Conservation (phyloP, 306 rosid genomes). For the Ziziphus jujuba region DNA sequence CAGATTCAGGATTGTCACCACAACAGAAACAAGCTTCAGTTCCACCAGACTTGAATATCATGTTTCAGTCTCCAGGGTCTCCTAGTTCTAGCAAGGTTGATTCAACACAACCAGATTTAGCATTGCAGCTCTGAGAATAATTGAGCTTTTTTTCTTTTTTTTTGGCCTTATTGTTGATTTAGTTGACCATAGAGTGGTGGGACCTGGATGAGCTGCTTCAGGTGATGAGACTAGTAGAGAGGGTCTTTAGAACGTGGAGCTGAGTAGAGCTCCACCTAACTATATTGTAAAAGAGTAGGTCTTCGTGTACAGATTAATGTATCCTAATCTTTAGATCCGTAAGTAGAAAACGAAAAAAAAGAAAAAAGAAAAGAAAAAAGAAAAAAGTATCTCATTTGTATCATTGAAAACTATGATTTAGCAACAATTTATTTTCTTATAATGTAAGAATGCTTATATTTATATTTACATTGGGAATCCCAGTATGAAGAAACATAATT, state of each 20-base stretch:
- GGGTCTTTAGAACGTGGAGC: slow-evolving; percentile 19
- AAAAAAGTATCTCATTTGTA: slow-evolving; percentile 1
- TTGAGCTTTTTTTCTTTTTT: slow-evolving; percentile 8
- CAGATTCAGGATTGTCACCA: slow-evolving; percentile 24
- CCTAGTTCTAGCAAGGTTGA: slow-evolving; percentile 60
- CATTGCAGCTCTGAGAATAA: slow-evolving; percentile 61
- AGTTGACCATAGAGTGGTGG: slow-evolving; percentile 53
- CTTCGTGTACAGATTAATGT: slow-evolving; percentile 52
- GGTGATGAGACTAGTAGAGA: slow-evolving; percentile 22
- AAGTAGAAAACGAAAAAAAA: neutral
- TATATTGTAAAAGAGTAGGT: slow-evolving; percentile 42
- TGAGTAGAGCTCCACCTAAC: slow-evolving; percentile 33
- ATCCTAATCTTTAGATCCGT: slow-evolving; percentile 34
- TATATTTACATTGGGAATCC: neutral
- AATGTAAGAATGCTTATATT: neutral
- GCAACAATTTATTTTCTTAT: slow-evolving; percentile 11
- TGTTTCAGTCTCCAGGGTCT: slow-evolving; percentile 64
- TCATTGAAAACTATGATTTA: slow-evolving; percentile 23
- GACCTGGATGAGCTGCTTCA: slow-evolving; percentile 35
- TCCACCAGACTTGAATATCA: slow-evolving; percentile 62
- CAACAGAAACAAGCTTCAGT: slow-evolving; percentile 44
- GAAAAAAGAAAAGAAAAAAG: neutral
- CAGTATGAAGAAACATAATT: slow-evolving; percentile 10
- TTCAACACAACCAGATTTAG: slow-evolving; percentile 62
- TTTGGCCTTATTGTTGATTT: slow-evolving; percentile 23